These are phyloP conservation scores for Ceratocystis alfenasii DNA, from an alignment of 2,329 filamentous ascomycete genomes.

Conservation along the genomic window DNA sequence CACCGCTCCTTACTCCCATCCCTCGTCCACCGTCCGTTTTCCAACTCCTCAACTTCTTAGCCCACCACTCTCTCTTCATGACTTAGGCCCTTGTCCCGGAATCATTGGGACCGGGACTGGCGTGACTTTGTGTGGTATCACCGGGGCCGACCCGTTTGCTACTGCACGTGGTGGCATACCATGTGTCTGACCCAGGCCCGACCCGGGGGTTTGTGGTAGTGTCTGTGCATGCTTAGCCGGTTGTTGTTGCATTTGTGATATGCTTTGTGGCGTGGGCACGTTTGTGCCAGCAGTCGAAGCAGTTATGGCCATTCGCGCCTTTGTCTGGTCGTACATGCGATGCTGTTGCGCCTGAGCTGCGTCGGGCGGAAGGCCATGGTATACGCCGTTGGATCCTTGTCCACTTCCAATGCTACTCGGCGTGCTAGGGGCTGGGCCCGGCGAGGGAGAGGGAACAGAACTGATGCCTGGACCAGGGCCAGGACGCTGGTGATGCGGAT, in stretches of 20 bases:
- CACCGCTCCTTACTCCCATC: background rate
- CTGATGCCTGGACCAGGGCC: background rate
- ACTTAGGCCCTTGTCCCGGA: constrained; percentile 24
- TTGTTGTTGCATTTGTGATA: constrained; percentile 1
- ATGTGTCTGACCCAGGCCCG: background rate
- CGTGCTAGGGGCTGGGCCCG: constrained; percentile 18
- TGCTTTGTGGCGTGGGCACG: constrained; percentile 15
- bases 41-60: background rate
- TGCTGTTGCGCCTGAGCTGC: constrained; percentile 36
- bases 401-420: constrained; percentile 14
- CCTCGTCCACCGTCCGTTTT: background rate
- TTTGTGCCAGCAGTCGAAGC: constrained; percentile 24
- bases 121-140: constrained; percentile 34
- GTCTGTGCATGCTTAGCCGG: background rate
- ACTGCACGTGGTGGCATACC: constrained; percentile 20
- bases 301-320: constrained; percentile 33
- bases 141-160: constrained; percentile 25
- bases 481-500: constrained; percentile 12
- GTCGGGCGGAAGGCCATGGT: constrained; percentile 11
- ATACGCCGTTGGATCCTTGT: constrained; percentile 11
- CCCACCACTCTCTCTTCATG: background rate
- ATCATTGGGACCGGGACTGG: constrained; percentile 36
- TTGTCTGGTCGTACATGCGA: constrained; percentile 41
- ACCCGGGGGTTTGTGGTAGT: background rate
- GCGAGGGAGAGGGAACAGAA: constrained; percentile 21